Evolutionary conservation across 257 asterid species (phyloP), one percentile per base, ranked within the genome.

Genomic region (Asclepias syriaca): DNA sequence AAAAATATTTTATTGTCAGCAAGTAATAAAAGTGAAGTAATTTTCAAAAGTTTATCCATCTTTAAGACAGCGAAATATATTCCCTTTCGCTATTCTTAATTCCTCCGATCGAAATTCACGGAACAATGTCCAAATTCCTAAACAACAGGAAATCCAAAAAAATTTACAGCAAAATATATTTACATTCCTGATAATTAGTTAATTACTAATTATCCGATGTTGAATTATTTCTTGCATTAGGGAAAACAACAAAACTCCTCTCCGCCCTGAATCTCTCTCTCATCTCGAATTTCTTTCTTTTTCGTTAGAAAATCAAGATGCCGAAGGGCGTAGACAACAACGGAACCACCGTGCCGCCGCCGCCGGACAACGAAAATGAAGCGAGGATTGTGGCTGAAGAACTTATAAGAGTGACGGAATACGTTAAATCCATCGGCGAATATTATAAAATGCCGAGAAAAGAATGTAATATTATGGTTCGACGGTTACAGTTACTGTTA

Each of bases 401-500:
- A 48, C 73, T 84, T 27, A 82, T 88, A 34, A 86, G 71, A 34
- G 74, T 84, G 18, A 63, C 91, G 45, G 90, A 91, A 18, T 75
- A 74, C 4, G 80, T 85, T 37, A 85, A 79, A 63, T 78, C 80
- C 19, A 80, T 89, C 39, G 90, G 87, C 1, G 96, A 89, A 68
- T 91, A 74, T 77, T 80, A 97, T 67, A 84, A 57, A 73, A 91
- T 92, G 12, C 97, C 91, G 53, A 81, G 85, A 73, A 91, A 85
- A 74, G 97, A 94, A 71, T 83, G 93, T 76, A 66, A 60, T 15
- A 83, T 70, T 45, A 90, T 91, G 16, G 85, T 88, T 32, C 77
- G 86, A 68, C 83, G 96, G 57, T 59, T 94, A 73, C 84, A 81
- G 76, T 78, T 84, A 4, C 84, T 94, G 71, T 78, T 83, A 66